A percentile compares a stretch with the other conserved stretches of the same genome.
These are phyloP conservation scores for Allantophomopsis lycopodina DNA, from an alignment of 2,329 filamentous ascomycete genomes.

Conservation along the genomic window DNA sequence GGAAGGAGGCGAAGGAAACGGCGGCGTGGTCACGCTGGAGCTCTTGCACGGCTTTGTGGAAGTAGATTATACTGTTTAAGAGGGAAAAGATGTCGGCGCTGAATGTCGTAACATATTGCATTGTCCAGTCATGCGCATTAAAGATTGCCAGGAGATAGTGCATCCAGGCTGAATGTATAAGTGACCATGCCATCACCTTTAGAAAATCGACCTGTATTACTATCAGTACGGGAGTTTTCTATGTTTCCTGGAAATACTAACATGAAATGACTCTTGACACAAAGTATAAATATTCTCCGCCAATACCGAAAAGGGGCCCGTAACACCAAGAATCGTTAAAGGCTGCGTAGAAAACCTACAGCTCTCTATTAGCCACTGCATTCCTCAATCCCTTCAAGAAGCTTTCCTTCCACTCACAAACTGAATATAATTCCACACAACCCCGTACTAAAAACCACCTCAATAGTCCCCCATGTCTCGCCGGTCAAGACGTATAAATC, in stretches of 20 bases:
- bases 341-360: slow-evolving; percentile 41
- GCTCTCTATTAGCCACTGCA: not conserved
- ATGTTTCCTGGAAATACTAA: slow-evolving; percentile 13
- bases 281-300: slow-evolving; percentile 51
- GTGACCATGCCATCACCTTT: slow-evolving; percentile 54
- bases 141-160: slow-evolving; percentile 49
- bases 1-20: slow-evolving; percentile 46
- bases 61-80: slow-evolving; percentile 54
- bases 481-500: slow-evolving; percentile 50
- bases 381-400: not conserved
- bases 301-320: slow-evolving; percentile 52
- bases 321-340: slow-evolving; percentile 51
- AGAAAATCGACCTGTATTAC: slow-evolving; percentile 39
- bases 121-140: slow-evolving; percentile 58
- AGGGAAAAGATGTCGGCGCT: slow-evolving; percentile 54
- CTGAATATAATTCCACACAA: slow-evolving; percentile 50
- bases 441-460: slow-evolving; percentile 53
- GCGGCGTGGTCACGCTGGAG: slow-evolving; percentile 40
- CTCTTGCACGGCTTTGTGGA: slow-evolving; percentile 53
- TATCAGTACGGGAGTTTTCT: not conserved
- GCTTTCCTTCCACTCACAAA: slow-evolving; percentile 26
- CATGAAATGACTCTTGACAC: slow-evolving; percentile 38
- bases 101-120: slow-evolving; percentile 56
- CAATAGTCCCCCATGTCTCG: slow-evolving; percentile 50
- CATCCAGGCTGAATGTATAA: slow-evolving; percentile 54